Evolutionary conservation across 2,329 filamentous ascomycete genomes (phyloP), one percentile per base, ranked within the genome.

Genomic region (Ophiostoma novo-ulmi): DNA sequence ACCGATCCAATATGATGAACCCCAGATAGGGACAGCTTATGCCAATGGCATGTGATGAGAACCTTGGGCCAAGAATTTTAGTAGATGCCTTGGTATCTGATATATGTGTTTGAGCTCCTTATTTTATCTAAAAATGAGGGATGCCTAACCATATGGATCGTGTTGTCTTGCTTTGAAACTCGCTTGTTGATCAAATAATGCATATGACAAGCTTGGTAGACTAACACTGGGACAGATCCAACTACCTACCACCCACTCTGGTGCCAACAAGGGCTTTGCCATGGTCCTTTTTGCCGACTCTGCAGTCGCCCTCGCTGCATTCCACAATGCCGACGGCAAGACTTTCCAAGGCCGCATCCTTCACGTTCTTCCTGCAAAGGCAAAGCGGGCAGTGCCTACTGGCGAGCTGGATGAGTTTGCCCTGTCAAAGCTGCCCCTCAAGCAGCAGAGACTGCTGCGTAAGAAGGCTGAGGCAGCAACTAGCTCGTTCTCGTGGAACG

Each of bases 21-120:
- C 88, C 87, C 91, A 91, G 95, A 98, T 98, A 98, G 95, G 95
- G 95, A 98, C 95, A 98, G 89, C 94, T 93, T 91, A 97, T 94
- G 91, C 91, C 85, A 77, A 81, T 39, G 36, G 92, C 91, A 93
- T 85, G 84, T 98, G 94, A 96, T 94, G 91, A 88, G 85, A 93
- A 85, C 81, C 83, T 72, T 88, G 89, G 90, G 90, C 89, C 93
- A 89, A 92, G 87, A 91, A 95, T 97, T 96, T 97, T 99, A 97
- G 95, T 99, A 99, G 94, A 98, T 97, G 92, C 92, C 91, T 94
- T 89, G 93, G 90, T 81, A 84, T 87, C 93, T 95, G 91, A 94
- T 26, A 69, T 22, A 31, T 69, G 58, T 41, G 17, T 58, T 66
- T 64, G 58, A 14, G 58, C 58, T n/a, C 61, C 17, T 35, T 14